A percentile compares a stretch with the other conserved stretches of the same genome.
These are phyloP conservation scores for Sedum album DNA, from an alignment of 164 flowering plant genomes.

Conservation along the genomic window DNA sequence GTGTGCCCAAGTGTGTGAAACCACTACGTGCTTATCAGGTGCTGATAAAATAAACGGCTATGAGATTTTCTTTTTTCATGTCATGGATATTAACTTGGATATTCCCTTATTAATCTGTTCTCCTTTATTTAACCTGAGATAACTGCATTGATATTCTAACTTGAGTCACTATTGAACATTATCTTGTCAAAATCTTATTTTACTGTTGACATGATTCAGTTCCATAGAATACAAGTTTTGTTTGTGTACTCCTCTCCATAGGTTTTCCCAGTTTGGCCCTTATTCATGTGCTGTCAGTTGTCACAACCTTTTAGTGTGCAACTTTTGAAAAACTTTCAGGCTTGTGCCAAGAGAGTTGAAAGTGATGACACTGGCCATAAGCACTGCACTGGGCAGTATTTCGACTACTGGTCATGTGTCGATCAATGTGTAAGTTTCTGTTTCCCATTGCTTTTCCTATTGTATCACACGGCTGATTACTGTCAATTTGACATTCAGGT, in stretches of 20 bases:
- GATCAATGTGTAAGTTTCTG: slow-evolving; percentile 69
- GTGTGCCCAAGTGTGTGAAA: slow-evolving; percentile 52
- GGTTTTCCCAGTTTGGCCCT: too few species aligned
- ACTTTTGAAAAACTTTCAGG: slow-evolving; percentile 24
- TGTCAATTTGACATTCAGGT: slow-evolving; percentile 29
- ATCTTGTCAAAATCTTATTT: too few species aligned
- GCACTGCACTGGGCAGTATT: slow-evolving; percentile 91
- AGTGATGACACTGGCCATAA: slow-evolving; percentile 74
- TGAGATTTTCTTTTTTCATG: background rate
- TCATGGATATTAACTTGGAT: background rate
- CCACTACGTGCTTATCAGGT: slow-evolving; percentile 48
- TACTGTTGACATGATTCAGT: too few species aligned
- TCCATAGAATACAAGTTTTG: too few species aligned
- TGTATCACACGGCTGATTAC: background rate
- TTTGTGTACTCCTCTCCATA: too few species aligned
- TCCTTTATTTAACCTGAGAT: too few species aligned
- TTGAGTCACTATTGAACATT: too few species aligned
- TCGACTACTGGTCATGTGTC: slow-evolving; percentile 80
- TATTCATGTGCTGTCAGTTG: too few species aligned
- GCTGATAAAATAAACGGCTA: background rate
- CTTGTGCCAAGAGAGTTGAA: slow-evolving; percentile 68
- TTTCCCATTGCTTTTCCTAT: background rate
- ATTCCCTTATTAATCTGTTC: too few species aligned
- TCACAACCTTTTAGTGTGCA: too few species aligned
- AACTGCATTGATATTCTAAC: too few species aligned